Evolutionary conservation across 192 early-diverging fungal species (phyloP), one percentile per base, ranked within the genome.

Genomic region (Mortierella hygrophila): DNA sequence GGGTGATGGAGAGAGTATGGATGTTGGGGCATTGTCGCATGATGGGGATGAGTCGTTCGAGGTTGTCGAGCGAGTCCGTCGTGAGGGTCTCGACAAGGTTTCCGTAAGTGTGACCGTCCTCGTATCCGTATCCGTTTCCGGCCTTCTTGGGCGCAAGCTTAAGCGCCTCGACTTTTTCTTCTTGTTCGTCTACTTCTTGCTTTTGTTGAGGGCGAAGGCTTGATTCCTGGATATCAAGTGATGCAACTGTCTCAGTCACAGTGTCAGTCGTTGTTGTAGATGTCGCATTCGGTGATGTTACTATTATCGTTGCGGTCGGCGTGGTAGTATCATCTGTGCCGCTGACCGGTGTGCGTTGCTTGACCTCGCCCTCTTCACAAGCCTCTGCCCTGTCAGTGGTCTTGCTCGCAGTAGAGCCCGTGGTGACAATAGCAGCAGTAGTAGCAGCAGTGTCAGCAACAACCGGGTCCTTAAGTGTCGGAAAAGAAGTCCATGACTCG

Each of bases 401-500:
- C 7, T 23, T 65, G 26, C 26, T 65, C 60, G 29, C 26, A 32
- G n/a, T 32, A 32, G 11, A 15, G 32, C n/a, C n/a, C 26, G 55
- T 26, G n/a, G 21, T 4, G n/a, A 26, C 55, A 57, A 7, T 26
- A 57, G n/a, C 55, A 57, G 7, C 10, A 57, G n/a, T 23, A 57
- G 7, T 65, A 32, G 29, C 11, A 65, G 60, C 0, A 21, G 69
- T 70, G 32, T 70, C 69, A 41, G 32, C 69, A 23, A 42, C 20
- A 41, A 15, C n/a, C 6, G 10, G 38, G 20, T 46, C 32, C 38
- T 68, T 15, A 38, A 74, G 73, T 9, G 76, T 40, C 9, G 82
- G 77, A 29, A 83, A 83, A 3, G 11, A 23, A 18, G 76, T 83
- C 82, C 82, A 83, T 2, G 82, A 83, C 5, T 60, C 72, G 3